Percentiles rank a stretch among this genome's conserved stretches.
These are phyloP conservation scores for Colletotrichum cuscutae DNA, from an alignment of 2,329 filamentous ascomycete genomes.

Conservation along the genomic window DNA sequence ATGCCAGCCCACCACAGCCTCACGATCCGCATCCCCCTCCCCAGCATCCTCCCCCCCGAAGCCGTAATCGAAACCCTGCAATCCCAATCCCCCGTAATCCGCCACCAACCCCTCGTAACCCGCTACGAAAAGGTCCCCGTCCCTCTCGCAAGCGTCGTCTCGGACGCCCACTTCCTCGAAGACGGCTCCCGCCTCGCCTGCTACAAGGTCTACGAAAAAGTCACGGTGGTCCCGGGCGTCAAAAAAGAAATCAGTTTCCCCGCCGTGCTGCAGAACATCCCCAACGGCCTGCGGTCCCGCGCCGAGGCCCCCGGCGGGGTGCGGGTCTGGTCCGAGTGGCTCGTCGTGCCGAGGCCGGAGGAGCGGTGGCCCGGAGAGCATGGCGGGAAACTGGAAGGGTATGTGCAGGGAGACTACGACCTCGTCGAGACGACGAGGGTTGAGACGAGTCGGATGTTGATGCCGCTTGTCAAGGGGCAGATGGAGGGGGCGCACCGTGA, in stretches of 20 bases:
- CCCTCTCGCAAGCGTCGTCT: slow-evolving; percentile 45
- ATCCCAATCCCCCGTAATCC: slow-evolving; percentile 53
- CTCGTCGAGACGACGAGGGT: slow-evolving; percentile 45
- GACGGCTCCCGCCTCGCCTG: slow-evolving; percentile 46
- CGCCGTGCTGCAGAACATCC: slow-evolving; percentile 55
- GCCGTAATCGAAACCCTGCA: slow-evolving; percentile 52
- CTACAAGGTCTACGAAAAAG: slow-evolving; percentile 45
- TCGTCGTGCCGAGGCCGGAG: slow-evolving; percentile 38
- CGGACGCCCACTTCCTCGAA: slow-evolving; percentile 54
- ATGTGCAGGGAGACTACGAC: slow-evolving; percentile 43
- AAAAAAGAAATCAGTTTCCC: slow-evolving; percentile 53
- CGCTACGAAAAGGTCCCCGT: slow-evolving; percentile 48
- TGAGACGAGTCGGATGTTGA: slow-evolving; percentile 47
- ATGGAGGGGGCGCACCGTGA: slow-evolving; percentile 44
- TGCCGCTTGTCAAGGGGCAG: slow-evolving; percentile 47
- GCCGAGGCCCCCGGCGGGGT: slow-evolving; percentile 56
- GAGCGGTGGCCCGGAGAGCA: slow-evolving; percentile 34
- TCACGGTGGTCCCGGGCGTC: slow-evolving; percentile 51
- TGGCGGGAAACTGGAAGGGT: slow-evolving; percentile 16
- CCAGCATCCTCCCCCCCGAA: slow-evolving; percentile 48
- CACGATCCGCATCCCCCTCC: slow-evolving; percentile 54
- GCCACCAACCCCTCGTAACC: slow-evolving; percentile 50
- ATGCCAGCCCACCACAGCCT: slow-evolving; percentile 44
- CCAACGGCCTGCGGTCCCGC: slow-evolving; percentile 53
- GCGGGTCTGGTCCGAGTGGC: slow-evolving; percentile 52